A percentile compares a stretch with the other conserved stretches of the same genome.
Conservation (phyloP, 2,329 filamentous ascomycete species). For the Trichoderma sp. region DNA sequence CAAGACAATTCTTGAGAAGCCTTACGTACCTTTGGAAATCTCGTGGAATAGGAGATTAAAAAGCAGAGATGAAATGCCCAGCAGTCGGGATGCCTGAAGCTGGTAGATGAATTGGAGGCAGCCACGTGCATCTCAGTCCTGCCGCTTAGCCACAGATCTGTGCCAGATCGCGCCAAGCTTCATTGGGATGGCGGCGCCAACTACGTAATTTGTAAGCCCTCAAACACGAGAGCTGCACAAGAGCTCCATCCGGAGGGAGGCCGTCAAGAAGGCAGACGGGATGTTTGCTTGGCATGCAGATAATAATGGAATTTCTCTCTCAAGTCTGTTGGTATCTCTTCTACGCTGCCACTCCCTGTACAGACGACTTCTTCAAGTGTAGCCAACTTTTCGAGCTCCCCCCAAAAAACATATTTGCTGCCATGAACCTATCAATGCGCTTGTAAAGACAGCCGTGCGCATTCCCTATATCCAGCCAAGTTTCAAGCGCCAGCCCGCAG, state of each 20-base stretch:
- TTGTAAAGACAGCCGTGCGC: conserved; percentile 14
- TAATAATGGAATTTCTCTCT: conserved; percentile 1
- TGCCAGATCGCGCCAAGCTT: conserved; percentile 20
- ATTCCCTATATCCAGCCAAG: conserved; percentile 20
- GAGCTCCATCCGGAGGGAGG: background rate
- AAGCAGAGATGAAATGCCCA: background rate
- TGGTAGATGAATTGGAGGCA: conserved; percentile 4
- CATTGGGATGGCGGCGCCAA: conserved; percentile 16
- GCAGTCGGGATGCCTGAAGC: background rate
- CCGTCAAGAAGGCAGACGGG: too few species aligned
- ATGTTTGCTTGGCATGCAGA: background rate
- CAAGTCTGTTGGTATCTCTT: conserved; percentile 24
- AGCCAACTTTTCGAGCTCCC: conserved; percentile 24
- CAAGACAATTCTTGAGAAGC: background rate
- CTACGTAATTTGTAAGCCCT: conserved; percentile 10
- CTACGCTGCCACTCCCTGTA: conserved; percentile 18
- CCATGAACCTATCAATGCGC: conserved; percentile 16
- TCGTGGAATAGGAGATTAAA: background rate
- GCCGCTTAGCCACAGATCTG: conserved; percentile 20
- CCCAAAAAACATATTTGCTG: conserved; percentile 1
- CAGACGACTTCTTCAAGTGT: conserved; percentile 1
- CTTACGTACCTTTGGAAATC: background rate
- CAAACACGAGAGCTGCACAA: background rate
- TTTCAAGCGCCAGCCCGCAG: conserved; percentile 14
- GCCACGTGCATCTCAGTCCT: conserved; percentile 13